Base-by-base conservation (phyloP, 192 early-diverging fungal genomes). In the Backusella westeae region DNA sequence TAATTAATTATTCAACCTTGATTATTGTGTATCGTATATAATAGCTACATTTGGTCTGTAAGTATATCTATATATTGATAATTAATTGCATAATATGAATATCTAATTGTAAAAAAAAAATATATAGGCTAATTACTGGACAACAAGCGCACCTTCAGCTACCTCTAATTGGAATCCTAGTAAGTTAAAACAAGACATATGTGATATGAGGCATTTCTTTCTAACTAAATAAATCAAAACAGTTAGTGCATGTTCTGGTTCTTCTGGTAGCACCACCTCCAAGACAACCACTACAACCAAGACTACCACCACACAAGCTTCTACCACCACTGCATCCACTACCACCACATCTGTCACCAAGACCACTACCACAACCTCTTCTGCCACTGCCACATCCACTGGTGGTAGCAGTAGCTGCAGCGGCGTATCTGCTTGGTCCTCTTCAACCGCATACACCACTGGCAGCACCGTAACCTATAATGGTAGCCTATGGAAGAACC, bases 31-130 rank as follows among this genome's bases (percentile, higher is more conserved):
- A 59, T 34, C 46, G 15, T 63, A 14, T 6, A 73, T 44, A 21
- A 12, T 69, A 84, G 86, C 41, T 82, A 81, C 14, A 79, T 83
- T 34, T 87, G 83, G 80, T 71, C 71, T 67, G 75, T 70, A 75
- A 67, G 35, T 65, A 34, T 10, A 32, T 21, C 9, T 36, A 17
- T 39, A 52, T 21, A 21, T 52, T 65, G n/a, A 49, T 5, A 65
- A 44, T 39, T 9, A 32, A 23, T 21, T 14, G 23, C 19, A 12
- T 23, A 12, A 29, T 12, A 59, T 26, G 0, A 10, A 26, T 59
- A 26, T 59, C 17, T 49, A n/a, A 49, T n/a, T 49, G 46, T 10
- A 17, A 32, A 32, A 32, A 32, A 32, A 32, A 32, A 17, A 15
- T 19, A 49, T 29, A 59, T 59, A 59, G 56, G 56, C 56, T 10